Percentiles rank a stretch among this genome's conserved stretches.
Conservation (phyloP, 768 basidiomycete genomes). For the Calocera cornea region DNA sequence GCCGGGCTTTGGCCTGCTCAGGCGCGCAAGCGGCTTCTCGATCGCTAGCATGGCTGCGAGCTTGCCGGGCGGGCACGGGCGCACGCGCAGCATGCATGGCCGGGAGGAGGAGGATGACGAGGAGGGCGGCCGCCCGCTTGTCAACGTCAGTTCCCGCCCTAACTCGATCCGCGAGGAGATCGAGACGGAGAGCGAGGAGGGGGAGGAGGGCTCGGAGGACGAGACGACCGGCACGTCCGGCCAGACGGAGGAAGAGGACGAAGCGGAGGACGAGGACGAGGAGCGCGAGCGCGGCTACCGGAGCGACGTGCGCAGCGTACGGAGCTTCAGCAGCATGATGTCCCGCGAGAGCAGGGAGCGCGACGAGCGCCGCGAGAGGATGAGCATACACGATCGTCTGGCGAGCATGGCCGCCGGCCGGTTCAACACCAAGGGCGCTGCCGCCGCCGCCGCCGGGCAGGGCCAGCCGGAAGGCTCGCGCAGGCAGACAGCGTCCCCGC, state of each 20-base stretch:
- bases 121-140: background rate
- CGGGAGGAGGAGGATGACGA: conserved; percentile 27
- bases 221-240: conserved; percentile 4
- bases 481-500: background rate
- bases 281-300: conserved; percentile 26
- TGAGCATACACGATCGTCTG: conserved; percentile 69
- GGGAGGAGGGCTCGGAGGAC: conserved; percentile 19
- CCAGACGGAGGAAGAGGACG: conserved; percentile 17
- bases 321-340: conserved; percentile 82
- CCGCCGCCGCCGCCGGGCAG: conserved; percentile 30
- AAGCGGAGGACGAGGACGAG: conserved; percentile 28
- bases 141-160: background rate
- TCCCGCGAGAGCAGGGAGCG: conserved; percentile 30
- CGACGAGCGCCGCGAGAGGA: conserved; percentile 31
- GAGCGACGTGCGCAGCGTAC: conserved; percentile 56
- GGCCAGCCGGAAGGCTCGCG: conserved; percentile 24
- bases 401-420: conserved; percentile 55
- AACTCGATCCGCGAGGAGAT: conserved; percentile 13
- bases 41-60: conserved; percentile 62
- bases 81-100: conserved; percentile 15
- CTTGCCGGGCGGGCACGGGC: conserved; percentile 42
- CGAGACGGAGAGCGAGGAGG: conserved; percentile 26
- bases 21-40: conserved; percentile 68
- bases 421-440: conserved; percentile 21
- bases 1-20: conserved; percentile 51